Conservation (phyloP, 371 early-diverging fungal genomes). For the Saksenaea oblongispora region DNA sequence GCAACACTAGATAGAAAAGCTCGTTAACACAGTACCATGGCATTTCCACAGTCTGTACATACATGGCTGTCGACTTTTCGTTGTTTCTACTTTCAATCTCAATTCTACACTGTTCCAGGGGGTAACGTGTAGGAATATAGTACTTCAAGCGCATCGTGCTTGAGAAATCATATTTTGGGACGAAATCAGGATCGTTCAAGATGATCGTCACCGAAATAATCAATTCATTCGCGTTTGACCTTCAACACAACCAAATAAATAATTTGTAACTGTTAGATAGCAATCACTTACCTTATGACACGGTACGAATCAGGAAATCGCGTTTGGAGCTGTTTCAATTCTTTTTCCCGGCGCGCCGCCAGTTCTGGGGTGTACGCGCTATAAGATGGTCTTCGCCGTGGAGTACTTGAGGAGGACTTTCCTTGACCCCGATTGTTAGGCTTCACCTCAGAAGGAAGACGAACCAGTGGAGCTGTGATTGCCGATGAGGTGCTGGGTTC, state of each 20-base stretch:
- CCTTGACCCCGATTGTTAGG: background rate
- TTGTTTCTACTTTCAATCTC: constrained; percentile 46
- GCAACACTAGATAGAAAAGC: constrained; percentile 33
- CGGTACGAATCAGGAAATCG: constrained; percentile 48
- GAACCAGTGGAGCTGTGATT: background rate
- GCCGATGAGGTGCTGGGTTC: background rate
- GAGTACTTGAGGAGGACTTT: constrained; percentile 1
- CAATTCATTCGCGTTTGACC: constrained; percentile 2
- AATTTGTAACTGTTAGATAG: background rate
- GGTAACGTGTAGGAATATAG: constrained; percentile 48
- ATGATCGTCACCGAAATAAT: constrained; percentile 14
- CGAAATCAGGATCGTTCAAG: constrained; percentile 40
- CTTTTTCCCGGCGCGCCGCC: constrained; percentile 9
- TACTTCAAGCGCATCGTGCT: constrained; percentile 34
- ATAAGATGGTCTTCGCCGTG: constrained; percentile 4
- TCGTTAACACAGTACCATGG: too few species aligned
- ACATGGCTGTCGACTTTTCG: constrained; percentile 44
- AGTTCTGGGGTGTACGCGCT: background rate
- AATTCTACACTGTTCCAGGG: constrained; percentile 51
- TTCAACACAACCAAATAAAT: background rate
- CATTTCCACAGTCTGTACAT: constrained; percentile 9
- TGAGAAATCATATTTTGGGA: constrained; percentile 26
- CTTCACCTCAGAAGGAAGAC: background rate
- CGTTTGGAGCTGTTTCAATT: constrained; percentile 35
- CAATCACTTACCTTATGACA: constrained; percentile 21